These are phyloP conservation scores for Xerocomus spinulosus DNA, from an alignment of 768 basidiomycete species.

Conservation along the genomic window DNA sequence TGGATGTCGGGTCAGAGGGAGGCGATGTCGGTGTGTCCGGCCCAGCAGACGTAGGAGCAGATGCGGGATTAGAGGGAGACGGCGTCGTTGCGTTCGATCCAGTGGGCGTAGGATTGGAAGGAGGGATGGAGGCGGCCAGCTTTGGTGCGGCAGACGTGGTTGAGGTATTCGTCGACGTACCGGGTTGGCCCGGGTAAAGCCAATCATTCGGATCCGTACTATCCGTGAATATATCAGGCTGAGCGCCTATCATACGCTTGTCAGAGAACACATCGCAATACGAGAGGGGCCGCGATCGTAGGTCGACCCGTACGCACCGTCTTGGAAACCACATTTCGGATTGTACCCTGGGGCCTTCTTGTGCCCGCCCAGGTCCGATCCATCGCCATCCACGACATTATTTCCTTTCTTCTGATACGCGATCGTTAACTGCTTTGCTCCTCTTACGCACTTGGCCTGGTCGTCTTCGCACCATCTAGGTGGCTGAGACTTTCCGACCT, in stretches of 20 bases:
- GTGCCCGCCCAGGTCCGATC: background rate
- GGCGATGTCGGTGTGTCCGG: background rate
- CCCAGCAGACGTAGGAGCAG: background rate
- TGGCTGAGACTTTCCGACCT: background rate
- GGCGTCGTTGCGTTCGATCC: background rate
- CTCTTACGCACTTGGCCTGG: background rate
- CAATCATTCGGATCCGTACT: background rate
- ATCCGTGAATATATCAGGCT: conserved; percentile 14
- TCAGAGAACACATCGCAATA: background rate
- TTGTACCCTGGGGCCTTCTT: conserved; percentile 9
- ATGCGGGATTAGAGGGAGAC: background rate
- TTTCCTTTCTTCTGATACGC: conserved; percentile 1
- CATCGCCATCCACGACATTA: conserved; percentile 4
- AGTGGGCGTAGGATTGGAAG: background rate
- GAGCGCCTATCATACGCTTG: conserved; percentile 9
- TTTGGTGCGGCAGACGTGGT: too few species aligned
- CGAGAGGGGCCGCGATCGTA: too few species aligned
- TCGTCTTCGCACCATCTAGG: conserved; percentile 10
- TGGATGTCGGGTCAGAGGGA: background rate
- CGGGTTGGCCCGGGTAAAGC: too few species aligned
- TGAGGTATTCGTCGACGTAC: too few species aligned
- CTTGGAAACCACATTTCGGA: conserved; percentile 5
- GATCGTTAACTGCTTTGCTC: conserved; percentile 8
- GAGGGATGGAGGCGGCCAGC: background rate
- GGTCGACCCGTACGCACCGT: conserved; percentile 12